A percentile compares a stretch with the other conserved stretches of the same genome.
phyloP scores from a whole-genome alignment of 352 stramenopile species.

The Discostella stelligera region DNA sequence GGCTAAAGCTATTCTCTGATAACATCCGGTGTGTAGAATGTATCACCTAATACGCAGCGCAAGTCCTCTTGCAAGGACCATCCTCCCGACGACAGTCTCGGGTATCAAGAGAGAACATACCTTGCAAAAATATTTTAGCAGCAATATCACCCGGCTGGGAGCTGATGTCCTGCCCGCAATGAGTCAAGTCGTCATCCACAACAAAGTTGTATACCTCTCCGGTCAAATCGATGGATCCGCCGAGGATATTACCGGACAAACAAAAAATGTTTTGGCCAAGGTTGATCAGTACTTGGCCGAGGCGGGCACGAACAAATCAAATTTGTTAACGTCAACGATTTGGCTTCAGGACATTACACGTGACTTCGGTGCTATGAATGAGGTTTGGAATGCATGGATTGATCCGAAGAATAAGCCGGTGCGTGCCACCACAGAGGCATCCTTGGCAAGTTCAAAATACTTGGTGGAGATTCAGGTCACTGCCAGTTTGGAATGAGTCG shows the following conservation, averaged over 20 bases:
- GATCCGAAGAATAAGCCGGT: conserved; percentile 74
- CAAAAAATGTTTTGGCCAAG: conserved; percentile 65
- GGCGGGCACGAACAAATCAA: conserved; percentile 70
- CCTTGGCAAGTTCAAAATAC: conserved; percentile 59
- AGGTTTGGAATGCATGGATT: conserved; percentile 75
- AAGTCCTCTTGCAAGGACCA: neutral
- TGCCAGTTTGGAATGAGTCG: conserved; percentile 45
- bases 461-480: conserved; percentile 81
- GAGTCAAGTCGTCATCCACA: conserved; percentile 56
- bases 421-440: conserved; percentile 63
- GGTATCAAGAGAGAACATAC: neutral
- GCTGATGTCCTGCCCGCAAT: conserved; percentile 42
- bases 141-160: conserved; percentile 34
- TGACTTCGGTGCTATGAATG: conserved; percentile 76
- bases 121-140: conserved; percentile 6
- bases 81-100: neutral
- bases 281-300: conserved; percentile 70
- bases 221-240: conserved; percentile 61
- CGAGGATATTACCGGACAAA: conserved; percentile 61
- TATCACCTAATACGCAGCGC: neutral
- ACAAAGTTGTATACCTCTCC: conserved; percentile 64
- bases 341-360: conserved; percentile 78
- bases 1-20: neutral
- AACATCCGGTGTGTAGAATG: neutral
- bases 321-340: conserved; percentile 69